These are phyloP conservation scores for Mrakia gelida DNA, from an alignment of 768 basidiomycete genomes.

Conservation along the genomic window DNA sequence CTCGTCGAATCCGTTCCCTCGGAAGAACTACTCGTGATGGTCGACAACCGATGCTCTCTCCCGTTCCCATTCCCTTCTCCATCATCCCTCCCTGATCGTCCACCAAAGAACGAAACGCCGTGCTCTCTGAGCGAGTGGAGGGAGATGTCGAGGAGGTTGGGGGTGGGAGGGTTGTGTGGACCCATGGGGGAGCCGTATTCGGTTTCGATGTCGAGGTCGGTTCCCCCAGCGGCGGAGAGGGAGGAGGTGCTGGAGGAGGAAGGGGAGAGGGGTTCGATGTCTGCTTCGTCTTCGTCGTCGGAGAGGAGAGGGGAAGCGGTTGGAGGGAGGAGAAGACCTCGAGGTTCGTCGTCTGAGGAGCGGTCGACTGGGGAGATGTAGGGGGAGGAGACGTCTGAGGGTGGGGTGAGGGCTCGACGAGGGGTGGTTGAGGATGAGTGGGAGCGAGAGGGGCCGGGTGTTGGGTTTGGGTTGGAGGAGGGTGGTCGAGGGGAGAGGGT, in stretches of 20 bases:
- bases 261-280: background rate
- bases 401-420: constrained; percentile 5
- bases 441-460: constrained; percentile 28
- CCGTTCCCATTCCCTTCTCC: background rate
- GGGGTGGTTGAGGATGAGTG: constrained; percentile 22
- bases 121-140: constrained; percentile 44
- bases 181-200: constrained; percentile 9
- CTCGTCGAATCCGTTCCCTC: constrained; percentile 4
- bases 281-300: background rate
- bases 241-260: background rate
- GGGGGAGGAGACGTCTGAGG: constrained; percentile 8
- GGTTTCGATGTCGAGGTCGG: constrained; percentile 19
- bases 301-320: background rate
- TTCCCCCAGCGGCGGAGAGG: constrained; percentile 22
- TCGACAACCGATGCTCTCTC: constrained; percentile 1
- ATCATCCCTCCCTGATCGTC: constrained; percentile 27
- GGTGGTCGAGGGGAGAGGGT: background rate
- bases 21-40: constrained; percentile 6
- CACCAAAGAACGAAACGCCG: constrained; percentile 38
- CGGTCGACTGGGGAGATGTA: constrained; percentile 32
- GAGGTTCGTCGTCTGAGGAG: background rate
- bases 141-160: constrained; percentile 48
- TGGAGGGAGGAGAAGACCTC: constrained; percentile 10
- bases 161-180: constrained; percentile 48
- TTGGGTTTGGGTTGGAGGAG: background rate